Conservation (phyloP, 2,329 filamentous ascomycete genomes). For the Aspergillus cejpii region DNA sequence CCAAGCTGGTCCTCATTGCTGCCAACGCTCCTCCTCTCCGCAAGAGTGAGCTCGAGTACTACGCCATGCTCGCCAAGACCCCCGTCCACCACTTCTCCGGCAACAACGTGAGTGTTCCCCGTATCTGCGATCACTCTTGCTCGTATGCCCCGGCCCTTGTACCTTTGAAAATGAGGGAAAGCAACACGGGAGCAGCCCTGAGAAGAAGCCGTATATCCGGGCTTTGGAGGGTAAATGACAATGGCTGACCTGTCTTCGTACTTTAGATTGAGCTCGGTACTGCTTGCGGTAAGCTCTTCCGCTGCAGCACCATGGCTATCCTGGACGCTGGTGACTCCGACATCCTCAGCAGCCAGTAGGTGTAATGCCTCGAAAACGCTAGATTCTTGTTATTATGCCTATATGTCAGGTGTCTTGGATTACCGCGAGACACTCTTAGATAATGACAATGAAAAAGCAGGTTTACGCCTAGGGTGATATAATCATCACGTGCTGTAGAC, state of each 20-base stretch:
- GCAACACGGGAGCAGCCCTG: slow-evolving; percentile 57
- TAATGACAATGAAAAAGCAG: slow-evolving; percentile 17
- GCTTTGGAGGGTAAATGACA: slow-evolving; percentile 21
- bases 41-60: slow-evolving; percentile 95
- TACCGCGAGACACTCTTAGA: slow-evolving; percentile 14
- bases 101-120: slow-evolving; percentile 80
- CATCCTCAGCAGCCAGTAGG: slow-evolving; percentile 60
- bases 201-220: slow-evolving; percentile 66
- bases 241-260: slow-evolving; percentile 50
- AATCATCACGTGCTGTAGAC: too few relatives aligned
- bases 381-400: slow-evolving; percentile 19
- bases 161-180: neutral
- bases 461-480: slow-evolving; percentile 6
- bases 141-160: neutral
- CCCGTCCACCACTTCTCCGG: slow-evolving; percentile 96
- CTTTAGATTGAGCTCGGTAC: slow-evolving; percentile 93
- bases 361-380: slow-evolving; percentile 10
- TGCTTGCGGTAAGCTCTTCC: slow-evolving; percentile 98
- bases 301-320: slow-evolving; percentile 94
- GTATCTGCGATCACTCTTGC: slow-evolving; percentile 2
- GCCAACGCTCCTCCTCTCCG: slow-evolving; percentile 96
- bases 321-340: slow-evolving; percentile 97
- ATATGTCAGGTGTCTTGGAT: slow-evolving; percentile 11
- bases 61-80: slow-evolving; percentile 87
- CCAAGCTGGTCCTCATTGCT: slow-evolving; percentile 93